phyloP scores from a whole-genome alignment of 345 rosid genomes.

The Bruguiera parviflora region DNA sequence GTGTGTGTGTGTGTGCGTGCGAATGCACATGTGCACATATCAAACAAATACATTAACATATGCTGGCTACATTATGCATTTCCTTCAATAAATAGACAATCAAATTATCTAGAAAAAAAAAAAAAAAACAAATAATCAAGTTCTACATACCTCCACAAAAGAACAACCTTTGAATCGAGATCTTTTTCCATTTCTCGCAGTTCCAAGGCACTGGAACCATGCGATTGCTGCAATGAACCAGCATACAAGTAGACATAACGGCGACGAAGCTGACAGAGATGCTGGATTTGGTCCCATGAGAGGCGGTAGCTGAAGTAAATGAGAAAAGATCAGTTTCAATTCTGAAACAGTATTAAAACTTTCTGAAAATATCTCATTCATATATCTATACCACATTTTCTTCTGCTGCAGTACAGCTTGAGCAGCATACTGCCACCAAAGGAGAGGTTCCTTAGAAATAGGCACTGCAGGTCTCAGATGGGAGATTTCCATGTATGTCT shows the following conservation, averaged over 20 bases:
- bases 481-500: constrained; percentile 72
- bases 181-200: constrained; percentile 88
- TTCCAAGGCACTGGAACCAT: constrained; percentile 43
- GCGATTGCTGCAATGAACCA: constrained; percentile 62
- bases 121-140: constrained; percentile 2
- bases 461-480: constrained; percentile 85
- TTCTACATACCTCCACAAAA: constrained; percentile 77
- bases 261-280: constrained; percentile 81
- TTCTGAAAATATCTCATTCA: neutral
- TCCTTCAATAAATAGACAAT: neutral
- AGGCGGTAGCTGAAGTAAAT: constrained; percentile 60
- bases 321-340: constrained; percentile 21
- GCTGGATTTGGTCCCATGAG: constrained; percentile 83
- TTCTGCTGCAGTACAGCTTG: constrained; percentile 81
- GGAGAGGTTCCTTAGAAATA: constrained; percentile 50
- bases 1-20: too few relatives aligned
- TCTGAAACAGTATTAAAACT: constrained; percentile 8
- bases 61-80: neutral
- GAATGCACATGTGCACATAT: too few relatives aligned
- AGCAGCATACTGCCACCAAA: constrained; percentile 96
- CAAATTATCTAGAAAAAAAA: neutral
- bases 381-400: constrained; percentile 62
- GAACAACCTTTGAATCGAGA: constrained; percentile 92
- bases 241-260: constrained; percentile 86
- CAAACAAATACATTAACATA: too few relatives aligned